Evolutionary conservation across 1,284 basidiomycete genomes (phyloP).

Genomic region (Ganoderma sinense): DNA sequence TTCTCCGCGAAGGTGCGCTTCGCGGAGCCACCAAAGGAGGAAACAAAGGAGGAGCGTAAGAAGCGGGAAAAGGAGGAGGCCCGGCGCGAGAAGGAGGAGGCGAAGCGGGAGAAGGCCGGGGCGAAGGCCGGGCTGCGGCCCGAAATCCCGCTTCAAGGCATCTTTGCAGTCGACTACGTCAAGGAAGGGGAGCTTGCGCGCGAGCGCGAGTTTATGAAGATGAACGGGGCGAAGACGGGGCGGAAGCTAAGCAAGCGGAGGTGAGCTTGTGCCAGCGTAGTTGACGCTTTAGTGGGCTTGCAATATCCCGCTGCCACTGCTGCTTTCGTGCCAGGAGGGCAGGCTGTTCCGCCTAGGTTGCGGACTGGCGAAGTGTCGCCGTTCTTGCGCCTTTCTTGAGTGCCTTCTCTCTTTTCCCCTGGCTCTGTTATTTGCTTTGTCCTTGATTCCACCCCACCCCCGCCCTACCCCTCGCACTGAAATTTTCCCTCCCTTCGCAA

Average conservation of each 20-base stretch:
- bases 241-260: slow-evolving; percentile 44
- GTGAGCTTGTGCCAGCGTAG: slow-evolving; percentile 19
- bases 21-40: slow-evolving; percentile 28
- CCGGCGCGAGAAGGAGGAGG: slow-evolving; percentile 25
- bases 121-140: slow-evolving; percentile 8
- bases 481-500: neutral
- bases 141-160: slow-evolving; percentile 14
- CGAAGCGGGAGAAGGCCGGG: slow-evolving; percentile 19
- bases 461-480: neutral
- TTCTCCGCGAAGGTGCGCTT: slow-evolving; percentile 34
- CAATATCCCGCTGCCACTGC: neutral
- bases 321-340: slow-evolving; percentile 4
- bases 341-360: neutral
- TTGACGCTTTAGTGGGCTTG: too few relatives aligned
- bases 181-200: slow-evolving; percentile 32
- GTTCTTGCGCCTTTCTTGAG: slow-evolving; percentile 1
- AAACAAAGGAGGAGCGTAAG: slow-evolving; percentile 33
- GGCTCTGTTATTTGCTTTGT: neutral
- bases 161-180: slow-evolving; percentile 21
- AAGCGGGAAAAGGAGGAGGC: slow-evolving; percentile 30
- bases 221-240: slow-evolving; percentile 19
- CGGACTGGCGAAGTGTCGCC: neutral
- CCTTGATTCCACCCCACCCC: neutral
- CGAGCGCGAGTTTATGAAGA: slow-evolving; percentile 28
- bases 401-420: neutral